Conservation (phyloP, 1,284 basidiomycete genomes). For the Cerioporus squamosus region DNA sequence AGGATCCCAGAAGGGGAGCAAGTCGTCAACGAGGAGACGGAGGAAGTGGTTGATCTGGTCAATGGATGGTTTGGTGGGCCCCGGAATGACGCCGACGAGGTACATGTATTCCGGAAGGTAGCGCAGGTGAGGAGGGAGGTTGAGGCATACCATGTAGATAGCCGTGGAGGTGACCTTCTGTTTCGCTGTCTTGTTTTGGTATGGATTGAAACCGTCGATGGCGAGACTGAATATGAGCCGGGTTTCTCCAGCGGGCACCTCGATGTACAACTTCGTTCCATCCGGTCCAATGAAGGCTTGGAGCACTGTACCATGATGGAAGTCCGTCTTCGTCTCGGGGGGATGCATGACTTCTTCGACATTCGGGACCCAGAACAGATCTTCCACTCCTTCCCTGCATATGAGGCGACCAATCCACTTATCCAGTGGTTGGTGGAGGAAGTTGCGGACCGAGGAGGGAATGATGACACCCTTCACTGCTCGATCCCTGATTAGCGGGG, state of each 20-base stretch:
- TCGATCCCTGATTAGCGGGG: no score
- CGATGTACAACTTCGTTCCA: neutral
- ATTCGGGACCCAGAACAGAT: no score
- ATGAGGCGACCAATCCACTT: no score
- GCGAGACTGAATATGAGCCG: constrained; percentile 30
- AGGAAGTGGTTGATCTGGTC: constrained; percentile 28
- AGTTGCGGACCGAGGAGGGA: no score
- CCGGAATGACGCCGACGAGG: constrained; percentile 28
- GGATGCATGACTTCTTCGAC: neutral
- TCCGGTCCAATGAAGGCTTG: constrained; percentile 9
- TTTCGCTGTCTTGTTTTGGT: constrained; percentile 29
- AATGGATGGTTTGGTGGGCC: constrained; percentile 9
- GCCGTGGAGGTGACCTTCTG: constrained; percentile 25
- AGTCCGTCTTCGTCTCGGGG: neutral
- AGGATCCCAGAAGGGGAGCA: constrained; percentile 19
- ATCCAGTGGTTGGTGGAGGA: no score
- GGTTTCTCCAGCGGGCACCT: neutral
- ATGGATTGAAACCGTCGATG: constrained; percentile 36
- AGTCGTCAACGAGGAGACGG: constrained; percentile 24
- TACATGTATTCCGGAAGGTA: constrained; percentile 31
- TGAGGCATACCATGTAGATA: constrained; percentile 21
- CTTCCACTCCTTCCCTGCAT: no score
- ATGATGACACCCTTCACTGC: no score
- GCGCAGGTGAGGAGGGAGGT: constrained; percentile 28
- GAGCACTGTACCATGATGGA: neutral